Evolutionary conservation across 1,139 yeast species (phyloP).

Genomic region (Groenewaldozyma auringiensis): DNA sequence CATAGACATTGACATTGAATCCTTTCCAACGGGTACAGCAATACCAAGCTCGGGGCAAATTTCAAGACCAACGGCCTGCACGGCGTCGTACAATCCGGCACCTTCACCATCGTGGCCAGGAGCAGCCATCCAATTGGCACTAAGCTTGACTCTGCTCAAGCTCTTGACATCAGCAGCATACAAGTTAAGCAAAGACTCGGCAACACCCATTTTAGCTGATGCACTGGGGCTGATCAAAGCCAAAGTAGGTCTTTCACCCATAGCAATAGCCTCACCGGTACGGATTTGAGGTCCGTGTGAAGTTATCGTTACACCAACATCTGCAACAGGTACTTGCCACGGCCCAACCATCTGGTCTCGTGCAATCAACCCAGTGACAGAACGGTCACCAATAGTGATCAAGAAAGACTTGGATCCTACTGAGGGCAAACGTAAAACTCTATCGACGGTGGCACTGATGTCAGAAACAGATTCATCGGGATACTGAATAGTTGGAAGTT

Average conservation of each 20-base stretch:
- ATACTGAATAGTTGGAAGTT: constrained; percentile 44
- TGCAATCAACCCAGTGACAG: constrained; percentile 92
- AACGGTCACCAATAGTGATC: constrained; percentile 95
- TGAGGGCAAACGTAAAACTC: constrained; percentile 84
- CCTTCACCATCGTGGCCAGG: constrained; percentile 97
- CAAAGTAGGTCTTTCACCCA: constrained; percentile 92
- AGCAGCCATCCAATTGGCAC: constrained; percentile 99
- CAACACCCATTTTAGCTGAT: constrained; percentile 95
- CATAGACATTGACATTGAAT: constrained; percentile 99
- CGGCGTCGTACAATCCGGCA: constrained; percentile 90
- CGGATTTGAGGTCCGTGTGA: constrained; percentile 69
- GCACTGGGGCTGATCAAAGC: constrained; percentile 91
- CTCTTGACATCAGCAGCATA: constrained; percentile 84
- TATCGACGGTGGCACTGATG: constrained; percentile 53
- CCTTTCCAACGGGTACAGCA: constrained; percentile 96
- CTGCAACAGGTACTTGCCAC: constrained; percentile 99
- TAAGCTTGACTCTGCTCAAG: constrained; percentile 68
- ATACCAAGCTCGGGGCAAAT: constrained; percentile 90
- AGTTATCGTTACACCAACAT: constrained; percentile 93
- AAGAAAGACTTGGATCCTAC: constrained; percentile 94
- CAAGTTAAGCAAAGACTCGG: constrained; percentile 84
- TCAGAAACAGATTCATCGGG: constrained; percentile 17
- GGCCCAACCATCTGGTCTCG: constrained; percentile 99
- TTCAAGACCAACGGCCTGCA: constrained; percentile 90
- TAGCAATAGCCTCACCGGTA: constrained; percentile 95